A percentile compares a stretch with the other conserved stretches of the same genome.
phyloP scores from a whole-genome alignment of 148 eudicot species.

The Amaranthus palmeri region DNA sequence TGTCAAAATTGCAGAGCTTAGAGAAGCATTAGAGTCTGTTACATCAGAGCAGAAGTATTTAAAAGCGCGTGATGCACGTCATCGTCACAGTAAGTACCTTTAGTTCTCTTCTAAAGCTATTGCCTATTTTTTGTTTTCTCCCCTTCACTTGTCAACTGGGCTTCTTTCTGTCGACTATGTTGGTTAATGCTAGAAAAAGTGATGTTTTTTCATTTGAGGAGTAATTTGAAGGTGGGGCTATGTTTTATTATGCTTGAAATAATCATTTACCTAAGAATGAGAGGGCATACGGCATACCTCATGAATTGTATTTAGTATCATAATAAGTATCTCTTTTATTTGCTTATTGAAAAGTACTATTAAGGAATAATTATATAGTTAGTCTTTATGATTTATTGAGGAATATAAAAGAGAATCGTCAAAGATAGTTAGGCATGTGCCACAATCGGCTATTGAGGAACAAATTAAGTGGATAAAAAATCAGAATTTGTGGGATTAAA shows the following conservation, averaged over 20 bases:
- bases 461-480: no score
- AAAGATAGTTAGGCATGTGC: no score
- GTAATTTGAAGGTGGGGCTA: neutral
- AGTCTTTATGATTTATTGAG: no score
- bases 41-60: conserved; percentile 76
- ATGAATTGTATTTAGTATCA: no score
- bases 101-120: neutral
- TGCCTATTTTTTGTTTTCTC: neutral
- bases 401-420: no score
- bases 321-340: neutral
- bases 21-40: conserved; percentile 86
- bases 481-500: no score
- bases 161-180: neutral
- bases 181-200: neutral
- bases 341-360: neutral
- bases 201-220: neutral
- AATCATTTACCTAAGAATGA: neutral
- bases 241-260: neutral
- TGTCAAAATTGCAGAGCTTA: conserved; percentile 87
- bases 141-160: neutral
- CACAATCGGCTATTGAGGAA: no score
- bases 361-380: no score
- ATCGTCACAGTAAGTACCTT: conserved; percentile 77
- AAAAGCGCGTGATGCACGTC: conserved; percentile 84
- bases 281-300: neutral